Evolutionary conservation across 495 filamentous ascomycete genomes (phyloP).

Genomic region (Daldinia childiae): DNA sequence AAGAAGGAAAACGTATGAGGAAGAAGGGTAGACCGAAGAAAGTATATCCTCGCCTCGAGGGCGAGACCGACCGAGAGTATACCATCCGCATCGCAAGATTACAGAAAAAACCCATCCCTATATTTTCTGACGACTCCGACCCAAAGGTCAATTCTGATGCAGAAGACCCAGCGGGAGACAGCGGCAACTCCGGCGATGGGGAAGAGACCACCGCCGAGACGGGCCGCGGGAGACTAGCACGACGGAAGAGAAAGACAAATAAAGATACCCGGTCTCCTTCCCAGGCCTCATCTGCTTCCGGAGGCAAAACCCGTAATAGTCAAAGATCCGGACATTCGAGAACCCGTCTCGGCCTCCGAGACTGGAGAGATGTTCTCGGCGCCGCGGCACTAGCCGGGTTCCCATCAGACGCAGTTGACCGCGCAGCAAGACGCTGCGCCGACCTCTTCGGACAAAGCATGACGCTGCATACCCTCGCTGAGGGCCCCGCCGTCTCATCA

Average conservation of each 20-base stretch:
- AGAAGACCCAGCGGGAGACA: constrained; percentile 8
- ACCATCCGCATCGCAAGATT: constrained; percentile 52
- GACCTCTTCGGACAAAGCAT: constrained; percentile 74
- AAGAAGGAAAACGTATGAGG: not conserved
- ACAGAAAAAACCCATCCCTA: constrained; percentile 34
- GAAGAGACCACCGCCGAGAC: constrained; percentile 21
- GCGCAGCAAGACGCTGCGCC: constrained; percentile 74
- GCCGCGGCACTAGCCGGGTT: constrained; percentile 77
- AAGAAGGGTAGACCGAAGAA: constrained; percentile 53
- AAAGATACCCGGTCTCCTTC: constrained; percentile 16
- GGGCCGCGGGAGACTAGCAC: not conserved
- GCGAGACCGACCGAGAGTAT: constrained; percentile 56
- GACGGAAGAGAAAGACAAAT: not conserved
- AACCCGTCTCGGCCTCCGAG: constrained; percentile 61
- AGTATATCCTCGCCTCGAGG: constrained; percentile 49
- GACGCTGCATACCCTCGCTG: constrained; percentile 64
- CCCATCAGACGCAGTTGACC: constrained; percentile 65
- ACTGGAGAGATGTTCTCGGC: constrained; percentile 85
- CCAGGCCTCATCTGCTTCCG: constrained; percentile 13
- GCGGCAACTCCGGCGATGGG: constrained; percentile 28
- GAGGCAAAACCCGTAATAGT: not conserved
- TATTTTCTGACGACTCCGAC: constrained; percentile 27
- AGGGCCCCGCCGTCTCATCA: constrained; percentile 44
- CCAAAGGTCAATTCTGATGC: not conserved
- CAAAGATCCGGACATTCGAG: constrained; percentile 11